These are phyloP conservation scores for Macaranga tanarius DNA, from an alignment of 441 rosid genomes.

Conservation along the genomic window DNA sequence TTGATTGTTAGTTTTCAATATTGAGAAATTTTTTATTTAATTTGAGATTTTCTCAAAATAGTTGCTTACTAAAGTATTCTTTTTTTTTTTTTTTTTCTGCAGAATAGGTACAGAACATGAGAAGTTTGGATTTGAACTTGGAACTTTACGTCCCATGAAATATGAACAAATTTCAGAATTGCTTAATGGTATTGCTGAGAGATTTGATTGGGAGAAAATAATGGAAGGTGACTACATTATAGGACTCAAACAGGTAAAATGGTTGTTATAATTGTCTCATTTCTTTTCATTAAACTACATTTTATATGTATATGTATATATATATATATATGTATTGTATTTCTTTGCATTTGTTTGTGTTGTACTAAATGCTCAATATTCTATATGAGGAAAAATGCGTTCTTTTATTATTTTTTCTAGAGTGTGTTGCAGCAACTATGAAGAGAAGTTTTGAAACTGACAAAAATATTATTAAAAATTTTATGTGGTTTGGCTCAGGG, in stretches of 20 bases:
- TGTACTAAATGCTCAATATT: conserved; percentile 15
- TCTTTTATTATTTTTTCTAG: conserved; percentile 2
- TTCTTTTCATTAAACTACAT: conserved; percentile 1
- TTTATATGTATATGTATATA: neutral
- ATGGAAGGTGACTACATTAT: conserved; percentile 87
- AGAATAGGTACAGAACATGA: conserved; percentile 99
- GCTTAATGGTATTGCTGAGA: conserved; percentile 90
- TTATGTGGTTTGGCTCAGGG: conserved; percentile 53
- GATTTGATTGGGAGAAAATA: conserved; percentile 97
- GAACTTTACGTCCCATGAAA: conserved; percentile 82
- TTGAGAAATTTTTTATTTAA: neutral
- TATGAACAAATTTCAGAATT: conserved; percentile 91
- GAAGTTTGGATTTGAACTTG: conserved; percentile 92
- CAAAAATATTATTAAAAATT: conserved; percentile 5
- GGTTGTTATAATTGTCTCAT: conserved; percentile 9
- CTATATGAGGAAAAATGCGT: neutral
- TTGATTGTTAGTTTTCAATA: neutral
- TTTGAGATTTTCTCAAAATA: neutral
- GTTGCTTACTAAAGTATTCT: conserved; percentile 29
- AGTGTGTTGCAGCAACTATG: conserved; percentile 4
- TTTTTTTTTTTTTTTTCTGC: conserved; percentile 35
- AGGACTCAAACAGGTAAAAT: conserved; percentile 86
- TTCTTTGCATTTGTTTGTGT: conserved; percentile 12
- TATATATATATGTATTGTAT: neutral
- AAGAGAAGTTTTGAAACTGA: neutral